Percentiles rank a stretch among this genome's conserved stretches.
These are phyloP conservation scores for Phytomonas serpens DNA, from an alignment of 208 protist species.

Conservation along the genomic window DNA sequence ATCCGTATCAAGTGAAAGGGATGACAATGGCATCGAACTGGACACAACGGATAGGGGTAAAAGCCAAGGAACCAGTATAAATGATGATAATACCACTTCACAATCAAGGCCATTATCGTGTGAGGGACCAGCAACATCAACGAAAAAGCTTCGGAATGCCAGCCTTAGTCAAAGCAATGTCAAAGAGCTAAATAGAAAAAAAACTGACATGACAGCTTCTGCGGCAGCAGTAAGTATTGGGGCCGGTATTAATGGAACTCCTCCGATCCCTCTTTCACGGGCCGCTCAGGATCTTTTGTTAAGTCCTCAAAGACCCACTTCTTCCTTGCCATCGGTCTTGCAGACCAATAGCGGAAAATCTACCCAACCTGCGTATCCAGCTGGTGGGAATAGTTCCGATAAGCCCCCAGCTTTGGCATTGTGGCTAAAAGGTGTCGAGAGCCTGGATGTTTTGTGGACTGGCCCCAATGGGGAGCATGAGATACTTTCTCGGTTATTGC, in stretches of 20 bases:
- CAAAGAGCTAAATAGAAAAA: constrained; percentile 1
- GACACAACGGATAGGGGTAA: background rate
- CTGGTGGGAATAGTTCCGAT: background rate
- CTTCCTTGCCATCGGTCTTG: background rate
- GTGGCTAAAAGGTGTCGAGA: background rate
- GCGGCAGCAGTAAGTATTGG: background rate
- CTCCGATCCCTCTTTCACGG: background rate
- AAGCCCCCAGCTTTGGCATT: background rate
- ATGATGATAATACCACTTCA: background rate
- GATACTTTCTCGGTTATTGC: background rate
- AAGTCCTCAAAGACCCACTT: background rate
- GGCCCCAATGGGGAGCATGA: background rate
- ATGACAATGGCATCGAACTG: background rate
- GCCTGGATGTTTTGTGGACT: background rate
- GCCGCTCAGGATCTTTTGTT: constrained; percentile 1
- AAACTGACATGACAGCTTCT: constrained; percentile 1
- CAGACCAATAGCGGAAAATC: background rate
- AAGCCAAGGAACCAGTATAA: background rate
- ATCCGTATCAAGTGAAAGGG: background rate
- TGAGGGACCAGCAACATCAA: background rate
- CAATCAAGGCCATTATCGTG: background rate
- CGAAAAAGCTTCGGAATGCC: background rate
- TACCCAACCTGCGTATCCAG: background rate
- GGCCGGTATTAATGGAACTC: background rate
- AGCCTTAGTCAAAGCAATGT: background rate